Conservation (phyloP, 2,329 filamentous ascomycete species). For the Ceratocystis eucalypticola region DNA sequence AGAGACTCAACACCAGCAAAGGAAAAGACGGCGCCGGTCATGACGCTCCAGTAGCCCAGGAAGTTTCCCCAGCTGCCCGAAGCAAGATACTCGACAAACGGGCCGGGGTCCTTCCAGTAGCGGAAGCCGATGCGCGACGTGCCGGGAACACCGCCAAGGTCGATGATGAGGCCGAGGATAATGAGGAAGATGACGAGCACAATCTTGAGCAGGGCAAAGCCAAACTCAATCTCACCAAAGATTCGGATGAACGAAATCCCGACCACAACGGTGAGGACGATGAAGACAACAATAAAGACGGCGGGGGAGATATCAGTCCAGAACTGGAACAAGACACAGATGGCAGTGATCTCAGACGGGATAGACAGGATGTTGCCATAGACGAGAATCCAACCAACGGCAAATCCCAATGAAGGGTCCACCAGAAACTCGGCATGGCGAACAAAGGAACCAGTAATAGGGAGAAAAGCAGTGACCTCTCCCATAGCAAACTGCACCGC, state of each 20-base stretch:
- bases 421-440: constrained; percentile 47
- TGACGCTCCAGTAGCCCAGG: constrained; percentile 51
- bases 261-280: constrained; percentile 38
- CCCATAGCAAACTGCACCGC: constrained; percentile 46
- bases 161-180: constrained; percentile 47
- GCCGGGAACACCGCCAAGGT: constrained; percentile 47
- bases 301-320: constrained; percentile 46
- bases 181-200: constrained; percentile 48
- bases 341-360: constrained; percentile 48
- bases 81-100: constrained; percentile 52
- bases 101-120: constrained; percentile 57
- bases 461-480: constrained; percentile 46
- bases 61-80: constrained; percentile 47
- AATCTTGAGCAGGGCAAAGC: constrained; percentile 42
- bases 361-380: constrained; percentile 43
- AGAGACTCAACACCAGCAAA: constrained; percentile 53
- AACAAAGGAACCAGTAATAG: constrained; percentile 50
- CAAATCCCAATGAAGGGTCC: constrained; percentile 46
- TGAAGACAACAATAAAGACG: constrained; percentile 34
- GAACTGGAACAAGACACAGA: constrained; percentile 48
- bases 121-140: constrained; percentile 48
- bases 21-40: constrained; percentile 51
- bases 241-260: constrained; percentile 30
- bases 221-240: constrained; percentile 46
- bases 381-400: constrained; percentile 41